Evolutionary conservation across 2,329 filamentous ascomycete species (phyloP), one percentile per base, ranked within the genome.

Genomic region (Cryphonectria parasitica): DNA sequence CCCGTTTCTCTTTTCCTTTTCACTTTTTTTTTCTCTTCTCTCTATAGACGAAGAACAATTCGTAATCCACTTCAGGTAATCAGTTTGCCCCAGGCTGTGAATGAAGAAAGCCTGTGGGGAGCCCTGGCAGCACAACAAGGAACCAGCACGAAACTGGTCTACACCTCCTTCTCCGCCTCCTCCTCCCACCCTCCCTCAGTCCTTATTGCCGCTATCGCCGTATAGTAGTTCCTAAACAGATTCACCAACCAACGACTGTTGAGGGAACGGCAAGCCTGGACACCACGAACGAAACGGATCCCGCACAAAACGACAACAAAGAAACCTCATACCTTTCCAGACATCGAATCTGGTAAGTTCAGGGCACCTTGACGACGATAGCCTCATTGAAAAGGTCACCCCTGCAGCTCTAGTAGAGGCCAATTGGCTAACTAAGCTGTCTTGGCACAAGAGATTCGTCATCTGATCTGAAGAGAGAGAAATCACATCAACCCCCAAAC

Each of bases 101-200:
- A 25, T 22, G 36, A 17, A 43, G 61, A 22, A 10, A 63, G 41
- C 61, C 36, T 28, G 41, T 25, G 36, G 41, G 13, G n/a, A 67
- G 70, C 65, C 64, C 64, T 67, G 70, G 68, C 65, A 68, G 49
- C 70, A 71, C 43, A 58, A 64, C 58, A 66, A 71, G 69, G 56
- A 67, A 68, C 69, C 69, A 61, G 52, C 52, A 25, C 19, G 22
- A 41, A 56, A 64, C 63, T 68, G 67, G 66, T 62, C 28, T 45
- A 41, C 19, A 69, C 39, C 56, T 49, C 45, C 45, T 49, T 6
- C 45, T n/a, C 19, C 19, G 7, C 45, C 45, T 49, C 45, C 19
- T 49, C 22, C 45, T 49, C n/a, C 45, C 17, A 1, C 19, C 19
- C 45, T 2, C 61, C 61, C 54, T 63, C 66, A 64, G 28, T 25